A percentile compares a stretch with the other conserved stretches of the same genome.
Evolutionary conservation across 805 yeast genomes (phyloP).

Genomic region (Wickerhamomyces pijperi): DNA sequence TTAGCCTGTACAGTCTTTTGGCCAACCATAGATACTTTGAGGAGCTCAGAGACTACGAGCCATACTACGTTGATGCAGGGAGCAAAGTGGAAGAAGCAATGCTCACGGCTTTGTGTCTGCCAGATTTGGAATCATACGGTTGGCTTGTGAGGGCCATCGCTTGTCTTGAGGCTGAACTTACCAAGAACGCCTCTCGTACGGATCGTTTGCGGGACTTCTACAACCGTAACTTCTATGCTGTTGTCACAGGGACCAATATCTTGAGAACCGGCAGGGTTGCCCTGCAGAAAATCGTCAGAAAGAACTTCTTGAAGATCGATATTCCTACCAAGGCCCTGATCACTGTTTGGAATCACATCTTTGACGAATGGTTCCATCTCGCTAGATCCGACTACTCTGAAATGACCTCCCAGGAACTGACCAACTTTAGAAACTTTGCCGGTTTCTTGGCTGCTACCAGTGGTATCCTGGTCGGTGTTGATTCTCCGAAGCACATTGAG

Average conservation of each 20-base stretch:
- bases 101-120: slow-evolving; percentile 39
- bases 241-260: slow-evolving; percentile 39
- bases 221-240: slow-evolving; percentile 28
- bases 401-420: slow-evolving; percentile 24
- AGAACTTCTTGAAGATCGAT: slow-evolving; percentile 17
- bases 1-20: slow-evolving; percentile 19
- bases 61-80: slow-evolving; percentile 23
- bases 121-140: slow-evolving; percentile 37
- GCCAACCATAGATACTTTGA: slow-evolving; percentile 16
- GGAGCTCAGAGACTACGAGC: slow-evolving; percentile 17
- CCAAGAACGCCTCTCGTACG: slow-evolving; percentile 1
- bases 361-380: slow-evolving; percentile 32
- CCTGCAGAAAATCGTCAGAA: slow-evolving; percentile 55
- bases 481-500: slow-evolving; percentile 15
- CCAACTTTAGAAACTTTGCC: slow-evolving; percentile 52
- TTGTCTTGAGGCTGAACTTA: slow-evolving; percentile 17
- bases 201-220: slow-evolving; percentile 1
- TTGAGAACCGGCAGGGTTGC: slow-evolving; percentile 66
- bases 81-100: slow-evolving; percentile 39
- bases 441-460: slow-evolving; percentile 65
- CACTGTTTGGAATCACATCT: slow-evolving; percentile 33
- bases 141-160: slow-evolving; percentile 31
- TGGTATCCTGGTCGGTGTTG: slow-evolving; percentile 41
- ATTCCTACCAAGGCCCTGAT: slow-evolving; percentile 25
- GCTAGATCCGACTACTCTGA: slow-evolving; percentile 14